Base-by-base conservation (phyloP, 805 yeast genomes). In the Saccharomyces mikatae region DNA sequence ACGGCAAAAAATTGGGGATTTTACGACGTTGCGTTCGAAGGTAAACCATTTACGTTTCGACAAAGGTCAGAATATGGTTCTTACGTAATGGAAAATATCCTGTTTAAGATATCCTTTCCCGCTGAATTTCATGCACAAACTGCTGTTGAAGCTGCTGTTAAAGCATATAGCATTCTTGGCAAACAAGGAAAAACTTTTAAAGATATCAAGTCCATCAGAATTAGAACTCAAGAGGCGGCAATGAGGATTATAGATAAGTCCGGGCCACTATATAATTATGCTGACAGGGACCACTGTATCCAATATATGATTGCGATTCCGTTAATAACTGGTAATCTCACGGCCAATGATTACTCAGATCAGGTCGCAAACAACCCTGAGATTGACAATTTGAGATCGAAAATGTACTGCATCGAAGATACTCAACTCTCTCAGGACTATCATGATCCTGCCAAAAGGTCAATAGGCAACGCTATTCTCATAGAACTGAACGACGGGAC, bases 121-220 rank as follows among this genome's bases (percentile, higher is more conserved):
- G 86, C 86, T 41, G 86, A 81, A 64, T 81, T 81, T 67, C 86
- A 81, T 64, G 83, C 84, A 9, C 86, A 81, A 67, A 80, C 85
- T 32, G 85, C 85, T 9, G 84, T 75, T 36, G 86, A 81, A 63
- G 82, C 82, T 24, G 79, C 85, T 31, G 62, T 81, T 66, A 74
- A 72, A 13, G 70, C 77, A 13, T 71, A 77, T 61, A 57, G 62
- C 41, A 60, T 65, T 51, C 67, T 81, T 57, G 60, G 65, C 47
- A 62, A 60, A 4, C 53, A 67, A 47, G 81, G 81, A n/a, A 74
- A 74, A 65, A 62, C 79, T 6, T 67, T 69, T 55, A 74, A 74
- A 50, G 84, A 81, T 61, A 80, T 81, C 60, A 74, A 74, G 61
- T 69, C 72, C 21, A 66, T 81, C 53, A 72, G 74, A 52, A 80